A percentile compares a stretch with the other conserved stretches of the same genome.
phyloP scores from a whole-genome alignment of 208 protist genomes.

The Trypanosoma conorhini region DNA sequence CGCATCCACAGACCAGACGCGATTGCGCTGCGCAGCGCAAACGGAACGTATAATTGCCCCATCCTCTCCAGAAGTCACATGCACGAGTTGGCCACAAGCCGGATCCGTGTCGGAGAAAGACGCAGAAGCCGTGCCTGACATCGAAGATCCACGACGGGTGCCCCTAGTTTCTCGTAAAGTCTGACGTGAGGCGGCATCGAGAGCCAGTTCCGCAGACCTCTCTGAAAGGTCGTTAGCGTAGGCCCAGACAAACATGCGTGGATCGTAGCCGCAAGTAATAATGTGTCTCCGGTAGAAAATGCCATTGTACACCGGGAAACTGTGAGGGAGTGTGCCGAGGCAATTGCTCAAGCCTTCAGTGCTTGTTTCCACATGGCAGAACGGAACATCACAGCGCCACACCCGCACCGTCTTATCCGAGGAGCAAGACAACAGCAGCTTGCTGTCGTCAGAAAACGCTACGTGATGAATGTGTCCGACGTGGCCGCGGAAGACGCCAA shows the following conservation, averaged over 20 bases:
- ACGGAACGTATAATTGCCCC: slow-evolving; percentile 49
- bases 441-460: slow-evolving; percentile 49
- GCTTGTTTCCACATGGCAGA: neutral
- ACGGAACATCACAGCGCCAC: slow-evolving; percentile 32
- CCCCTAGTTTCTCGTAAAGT: neutral
- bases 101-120: slow-evolving; percentile 3
- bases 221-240: slow-evolving; percentile 27
- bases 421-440: slow-evolving; percentile 63
- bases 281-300: slow-evolving; percentile 77
- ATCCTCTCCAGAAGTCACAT: slow-evolving; percentile 27
- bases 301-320: slow-evolving; percentile 66
- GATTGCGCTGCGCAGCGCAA: slow-evolving; percentile 51
- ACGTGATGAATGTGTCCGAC: slow-evolving; percentile 67
- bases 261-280: slow-evolving; percentile 73
- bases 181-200: neutral
- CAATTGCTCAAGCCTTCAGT: slow-evolving; percentile 19
- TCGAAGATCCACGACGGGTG: neutral
- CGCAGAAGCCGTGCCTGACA: neutral
- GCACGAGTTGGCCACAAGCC: slow-evolving; percentile 30
- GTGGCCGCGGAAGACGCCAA: slow-evolving; percentile 49
- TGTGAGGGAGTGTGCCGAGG: slow-evolving; percentile 58
- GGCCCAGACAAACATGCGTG: slow-evolving; percentile 56
- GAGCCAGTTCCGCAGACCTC: neutral
- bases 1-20: slow-evolving; percentile 73
- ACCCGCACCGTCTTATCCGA: slow-evolving; percentile 76